Evolutionary conservation across 73 alveolate species (phyloP).

Genomic region (Tetrahymena thermophila): DNA sequence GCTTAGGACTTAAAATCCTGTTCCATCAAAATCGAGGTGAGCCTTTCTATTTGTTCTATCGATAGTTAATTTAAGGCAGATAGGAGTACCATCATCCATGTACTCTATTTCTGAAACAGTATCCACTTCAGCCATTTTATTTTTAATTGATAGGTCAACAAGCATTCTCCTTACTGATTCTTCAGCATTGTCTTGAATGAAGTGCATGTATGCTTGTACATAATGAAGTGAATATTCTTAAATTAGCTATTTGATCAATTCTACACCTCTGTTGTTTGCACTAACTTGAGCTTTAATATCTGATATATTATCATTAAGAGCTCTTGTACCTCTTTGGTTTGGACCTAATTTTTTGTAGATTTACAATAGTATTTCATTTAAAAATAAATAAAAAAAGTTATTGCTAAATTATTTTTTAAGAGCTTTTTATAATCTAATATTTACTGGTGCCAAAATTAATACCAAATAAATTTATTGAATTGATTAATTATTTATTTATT

Average conservation of each 20-base stretch:
- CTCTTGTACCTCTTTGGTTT: conserved; percentile 53
- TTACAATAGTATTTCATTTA: no score
- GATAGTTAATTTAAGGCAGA: conserved; percentile 45
- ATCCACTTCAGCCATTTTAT: conserved; percentile 45
- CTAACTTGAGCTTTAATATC: conserved; percentile 81
- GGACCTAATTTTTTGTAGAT: conserved; percentile 10
- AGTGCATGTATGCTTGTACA: conserved; percentile 78
- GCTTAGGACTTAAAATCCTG: conserved; percentile 48
- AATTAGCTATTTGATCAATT: conserved; percentile 48
- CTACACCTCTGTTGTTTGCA: conserved; percentile 83
- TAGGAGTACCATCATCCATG: conserved; percentile 81
- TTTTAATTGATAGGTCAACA: conserved; percentile 38
- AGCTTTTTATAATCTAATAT: no score
- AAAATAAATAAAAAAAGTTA: no score
- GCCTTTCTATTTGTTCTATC: conserved; percentile 57
- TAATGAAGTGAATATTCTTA: conserved; percentile 55
- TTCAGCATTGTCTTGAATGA: conserved; percentile 71
- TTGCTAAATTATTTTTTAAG: no score
- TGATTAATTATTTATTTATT: no score
- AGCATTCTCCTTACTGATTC: conserved; percentile 65
- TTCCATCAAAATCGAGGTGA: conserved; percentile 61
- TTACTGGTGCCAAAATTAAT: no score
- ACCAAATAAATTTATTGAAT: no score
- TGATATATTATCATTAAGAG: conserved; percentile 57
- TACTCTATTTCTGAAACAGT: conserved; percentile 54